These are phyloP conservation scores for Periconia sp. DNA, from an alignment of 2,329 filamentous ascomycete genomes.

Conservation along the genomic window DNA sequence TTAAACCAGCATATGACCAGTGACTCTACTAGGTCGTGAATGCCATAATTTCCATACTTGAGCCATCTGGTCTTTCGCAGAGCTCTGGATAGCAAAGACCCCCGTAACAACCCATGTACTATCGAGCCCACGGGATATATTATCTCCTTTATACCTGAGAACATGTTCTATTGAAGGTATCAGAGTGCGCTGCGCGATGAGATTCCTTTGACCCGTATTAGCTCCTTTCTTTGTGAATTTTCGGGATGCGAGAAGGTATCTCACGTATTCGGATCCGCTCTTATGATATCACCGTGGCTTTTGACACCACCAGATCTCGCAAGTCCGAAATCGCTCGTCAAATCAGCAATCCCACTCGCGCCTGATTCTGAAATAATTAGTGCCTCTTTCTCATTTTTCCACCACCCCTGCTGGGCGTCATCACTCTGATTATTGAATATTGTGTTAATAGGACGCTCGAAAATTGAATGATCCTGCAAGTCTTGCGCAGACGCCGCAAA, in stretches of 20 bases:
- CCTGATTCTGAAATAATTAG: slow-evolving; percentile 20
- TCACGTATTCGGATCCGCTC: slow-evolving; percentile 28
- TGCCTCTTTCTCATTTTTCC: slow-evolving; percentile 2
- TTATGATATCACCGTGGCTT: slow-evolving; percentile 8
- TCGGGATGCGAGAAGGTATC: neutral
- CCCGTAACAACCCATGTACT: slow-evolving; percentile 1
- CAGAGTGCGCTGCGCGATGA: slow-evolving; percentile 16
- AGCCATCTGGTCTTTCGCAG: neutral
- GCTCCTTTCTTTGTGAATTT: neutral
- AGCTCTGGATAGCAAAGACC: neutral
- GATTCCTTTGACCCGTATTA: slow-evolving; percentile 10
- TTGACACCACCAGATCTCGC: neutral
- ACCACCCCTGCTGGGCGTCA: slow-evolving; percentile 14
- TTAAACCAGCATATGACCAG: too few species aligned
- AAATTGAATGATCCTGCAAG: slow-evolving; percentile 12
- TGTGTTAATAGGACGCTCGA: slow-evolving; percentile 8
- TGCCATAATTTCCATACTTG: neutral
- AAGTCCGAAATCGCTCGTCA: slow-evolving; percentile 10
- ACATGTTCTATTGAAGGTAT: slow-evolving; percentile 16
- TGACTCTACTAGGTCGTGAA: neutral
- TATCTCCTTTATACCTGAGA: too few species aligned
- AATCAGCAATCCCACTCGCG: slow-evolving; percentile 18
- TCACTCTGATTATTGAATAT: neutral
- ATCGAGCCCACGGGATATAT: neutral
- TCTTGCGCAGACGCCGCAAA: slow-evolving; percentile 23